Conservation (phyloP, 257 asterid genomes). For the Solanum lycopersicoides region DNA sequence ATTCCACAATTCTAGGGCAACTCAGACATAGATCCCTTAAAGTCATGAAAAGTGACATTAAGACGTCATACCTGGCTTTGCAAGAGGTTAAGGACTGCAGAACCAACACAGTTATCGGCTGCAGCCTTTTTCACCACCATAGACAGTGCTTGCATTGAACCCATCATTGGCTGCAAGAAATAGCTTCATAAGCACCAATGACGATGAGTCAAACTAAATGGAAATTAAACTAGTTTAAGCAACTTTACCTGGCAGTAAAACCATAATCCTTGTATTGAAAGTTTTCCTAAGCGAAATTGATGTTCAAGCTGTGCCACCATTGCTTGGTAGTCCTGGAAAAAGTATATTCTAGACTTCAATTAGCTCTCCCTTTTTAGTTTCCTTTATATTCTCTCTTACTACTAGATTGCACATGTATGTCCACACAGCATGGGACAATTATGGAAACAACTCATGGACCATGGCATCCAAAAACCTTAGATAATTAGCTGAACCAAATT, state of each 20-base stretch:
- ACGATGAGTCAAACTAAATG: background rate
- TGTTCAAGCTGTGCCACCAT: constrained; percentile 33
- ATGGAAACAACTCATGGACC: background rate
- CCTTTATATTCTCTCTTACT: background rate
- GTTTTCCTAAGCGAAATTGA: constrained; percentile 89
- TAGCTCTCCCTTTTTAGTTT: constrained; percentile 4
- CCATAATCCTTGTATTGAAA: constrained; percentile 96
- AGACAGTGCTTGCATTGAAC: constrained; percentile 90
- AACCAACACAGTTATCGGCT: constrained; percentile 63
- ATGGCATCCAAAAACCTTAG: background rate
- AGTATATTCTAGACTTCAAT: constrained; percentile 7
- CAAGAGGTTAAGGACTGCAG: constrained; percentile 87
- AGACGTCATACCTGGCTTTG: constrained; percentile 63
- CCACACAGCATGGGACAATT: background rate
- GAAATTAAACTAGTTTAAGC: constrained; percentile 1
- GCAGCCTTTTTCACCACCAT: constrained; percentile 78
- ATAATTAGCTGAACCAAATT: background rate
- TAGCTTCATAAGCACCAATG: constrained; percentile 1
- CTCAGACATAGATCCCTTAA: background rate
- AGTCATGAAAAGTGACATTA: background rate
- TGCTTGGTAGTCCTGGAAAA: constrained; percentile 83
- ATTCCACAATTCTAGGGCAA: background rate
- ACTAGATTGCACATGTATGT: background rate
- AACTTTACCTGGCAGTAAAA: constrained; percentile 87
- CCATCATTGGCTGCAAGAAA: constrained; percentile 81